Evolutionary conservation across 2,329 filamentous ascomycete genomes (phyloP).

Genomic region (Fusarium sambucinum): DNA sequence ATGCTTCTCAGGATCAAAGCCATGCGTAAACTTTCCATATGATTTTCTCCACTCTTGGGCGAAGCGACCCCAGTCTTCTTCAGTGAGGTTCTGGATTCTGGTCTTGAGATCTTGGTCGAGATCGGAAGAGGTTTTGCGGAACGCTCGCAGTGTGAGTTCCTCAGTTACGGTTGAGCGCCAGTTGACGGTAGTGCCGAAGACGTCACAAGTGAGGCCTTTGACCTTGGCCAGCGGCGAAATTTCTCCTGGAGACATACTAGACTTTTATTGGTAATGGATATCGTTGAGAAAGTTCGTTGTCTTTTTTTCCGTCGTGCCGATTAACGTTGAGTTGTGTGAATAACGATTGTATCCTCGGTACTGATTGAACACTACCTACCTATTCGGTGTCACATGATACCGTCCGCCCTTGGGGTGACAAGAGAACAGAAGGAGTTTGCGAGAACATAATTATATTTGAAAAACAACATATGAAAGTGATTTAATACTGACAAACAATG

Average conservation of each 20-base stretch:
- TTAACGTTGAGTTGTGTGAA: not conserved
- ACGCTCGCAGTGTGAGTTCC: constrained; percentile 66
- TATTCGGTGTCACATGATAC: constrained; percentile 40
- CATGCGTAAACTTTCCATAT: constrained; percentile 71
- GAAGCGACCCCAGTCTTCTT: constrained; percentile 72
- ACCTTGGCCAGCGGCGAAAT: constrained; percentile 51
- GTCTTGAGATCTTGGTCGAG: constrained; percentile 61
- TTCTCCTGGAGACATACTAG: constrained; percentile 45
- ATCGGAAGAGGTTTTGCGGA: constrained; percentile 61
- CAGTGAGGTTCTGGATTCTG: constrained; percentile 63
- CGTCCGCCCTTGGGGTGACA: constrained; percentile 34
- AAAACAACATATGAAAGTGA: not conserved
- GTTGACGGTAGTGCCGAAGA: constrained; percentile 85
- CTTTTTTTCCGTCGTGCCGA: not conserved
- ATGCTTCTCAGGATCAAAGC: constrained; percentile 61
- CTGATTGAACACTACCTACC: not conserved
- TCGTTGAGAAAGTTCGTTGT: not conserved
- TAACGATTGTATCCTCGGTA: not conserved
- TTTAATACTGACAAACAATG: not conserved
- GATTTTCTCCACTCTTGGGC: constrained; percentile 77
- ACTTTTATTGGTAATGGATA: not conserved
- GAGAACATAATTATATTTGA: not conserved
- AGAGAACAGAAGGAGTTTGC: not conserved
- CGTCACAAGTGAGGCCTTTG: constrained; percentile 77
- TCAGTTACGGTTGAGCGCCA: constrained; percentile 77